Percentiles rank a stretch among this genome's conserved stretches.
These are phyloP conservation scores for Alternaria sp. DNA, from an alignment of 2,329 filamentous ascomycete genomes.

Conservation along the genomic window DNA sequence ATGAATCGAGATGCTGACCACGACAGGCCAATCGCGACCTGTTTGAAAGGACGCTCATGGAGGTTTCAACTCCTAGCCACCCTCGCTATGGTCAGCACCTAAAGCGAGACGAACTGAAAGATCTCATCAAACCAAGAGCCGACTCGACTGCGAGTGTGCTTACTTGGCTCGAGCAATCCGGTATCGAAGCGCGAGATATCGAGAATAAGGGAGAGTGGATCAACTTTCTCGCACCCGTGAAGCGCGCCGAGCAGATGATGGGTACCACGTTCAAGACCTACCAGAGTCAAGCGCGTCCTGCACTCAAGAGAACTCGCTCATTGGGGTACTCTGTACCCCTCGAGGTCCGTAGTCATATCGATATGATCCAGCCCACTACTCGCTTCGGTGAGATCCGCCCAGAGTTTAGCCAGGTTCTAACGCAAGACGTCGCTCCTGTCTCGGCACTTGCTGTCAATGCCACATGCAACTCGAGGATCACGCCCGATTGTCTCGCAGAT, in stretches of 20 bases:
- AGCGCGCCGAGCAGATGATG: constrained; percentile 64
- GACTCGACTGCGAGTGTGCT: constrained; percentile 60
- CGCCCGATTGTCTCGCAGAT: constrained; percentile 57
- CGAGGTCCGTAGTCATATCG: constrained; percentile 62
- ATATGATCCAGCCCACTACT: constrained; percentile 72
- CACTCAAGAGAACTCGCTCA: constrained; percentile 61
- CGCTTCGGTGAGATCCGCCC: constrained; percentile 63
- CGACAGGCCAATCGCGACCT: constrained; percentile 57
- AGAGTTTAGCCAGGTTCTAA: constrained; percentile 50
- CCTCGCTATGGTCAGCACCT: constrained; percentile 68
- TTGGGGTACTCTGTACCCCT: constrained; percentile 69
- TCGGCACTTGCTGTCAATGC: constrained; percentile 39
- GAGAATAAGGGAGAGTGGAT: constrained; percentile 68
- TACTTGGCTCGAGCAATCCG: constrained; percentile 64
- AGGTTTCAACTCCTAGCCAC: constrained; percentile 68
- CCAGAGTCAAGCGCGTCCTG: constrained; percentile 55
- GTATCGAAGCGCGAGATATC: constrained; percentile 57
- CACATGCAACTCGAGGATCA: constrained; percentile 55
- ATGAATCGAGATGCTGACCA: constrained; percentile 21
- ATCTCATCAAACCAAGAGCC: constrained; percentile 61
- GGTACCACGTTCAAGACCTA: constrained; percentile 67
- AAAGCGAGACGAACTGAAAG: constrained; percentile 66
- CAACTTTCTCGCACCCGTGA: constrained; percentile 63
- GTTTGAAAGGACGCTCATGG: constrained; percentile 67
- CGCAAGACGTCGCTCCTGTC: constrained; percentile 35